Evolutionary conservation across 441 rosid genomes (phyloP).

Genomic region (Viola pubescens): DNA sequence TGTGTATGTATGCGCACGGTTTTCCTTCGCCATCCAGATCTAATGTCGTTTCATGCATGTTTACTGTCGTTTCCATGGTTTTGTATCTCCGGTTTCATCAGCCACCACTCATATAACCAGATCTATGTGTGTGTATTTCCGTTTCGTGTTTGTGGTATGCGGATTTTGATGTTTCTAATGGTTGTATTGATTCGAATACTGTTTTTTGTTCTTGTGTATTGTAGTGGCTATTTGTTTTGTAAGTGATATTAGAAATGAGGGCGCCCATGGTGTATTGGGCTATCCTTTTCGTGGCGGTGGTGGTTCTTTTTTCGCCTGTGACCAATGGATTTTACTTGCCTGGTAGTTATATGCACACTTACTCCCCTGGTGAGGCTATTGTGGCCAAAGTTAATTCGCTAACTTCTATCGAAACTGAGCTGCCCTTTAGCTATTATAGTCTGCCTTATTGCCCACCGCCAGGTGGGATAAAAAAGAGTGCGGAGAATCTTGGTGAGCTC

Average conservation of each 20-base stretch:
- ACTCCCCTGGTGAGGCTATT: conserved; percentile 42
- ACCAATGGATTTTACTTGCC: conserved; percentile 79
- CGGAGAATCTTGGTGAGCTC: conserved; percentile 94
- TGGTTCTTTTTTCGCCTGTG: conserved; percentile 31
- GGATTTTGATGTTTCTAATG: background rate
- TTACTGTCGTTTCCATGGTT: too few relatives aligned
- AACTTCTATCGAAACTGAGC: conserved; percentile 89
- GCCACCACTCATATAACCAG: too few relatives aligned
- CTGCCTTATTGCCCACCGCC: conserved; percentile 73
- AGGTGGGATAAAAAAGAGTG: conserved; percentile 68
- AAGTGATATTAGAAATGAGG: conserved; percentile 25
- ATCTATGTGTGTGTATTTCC: too few relatives aligned
- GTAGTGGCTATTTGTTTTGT: conserved; percentile 13
- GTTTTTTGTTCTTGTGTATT: conserved; percentile 14
- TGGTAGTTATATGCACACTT: conserved; percentile 80
- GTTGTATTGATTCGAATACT: conserved; percentile 1
- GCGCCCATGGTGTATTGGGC: conserved; percentile 33
- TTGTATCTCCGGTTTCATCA: too few relatives aligned
- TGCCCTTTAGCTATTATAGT: conserved; percentile 79
- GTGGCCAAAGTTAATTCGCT: conserved; percentile 78
- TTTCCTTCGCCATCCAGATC: too few relatives aligned
- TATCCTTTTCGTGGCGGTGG: conserved; percentile 21
- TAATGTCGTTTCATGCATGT: too few relatives aligned
- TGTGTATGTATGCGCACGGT: too few relatives aligned
- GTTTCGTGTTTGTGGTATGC: background rate